Evolutionary conservation across 345 rosid species (phyloP), one percentile per base, ranked within the genome.

Genomic region (Bruguiera parviflora): DNA sequence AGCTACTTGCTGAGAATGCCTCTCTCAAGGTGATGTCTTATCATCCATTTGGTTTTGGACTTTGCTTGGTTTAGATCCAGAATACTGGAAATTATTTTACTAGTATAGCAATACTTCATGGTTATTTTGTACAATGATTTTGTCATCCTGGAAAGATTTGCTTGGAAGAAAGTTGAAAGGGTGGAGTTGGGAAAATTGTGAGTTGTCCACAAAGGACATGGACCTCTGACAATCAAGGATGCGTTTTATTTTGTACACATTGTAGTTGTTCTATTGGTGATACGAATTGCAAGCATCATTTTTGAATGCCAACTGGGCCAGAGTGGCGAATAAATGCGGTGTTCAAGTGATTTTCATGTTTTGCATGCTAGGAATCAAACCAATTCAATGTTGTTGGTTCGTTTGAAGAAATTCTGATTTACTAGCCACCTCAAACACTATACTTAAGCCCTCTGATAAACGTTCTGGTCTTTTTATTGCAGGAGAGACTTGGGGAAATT

Each of bases 401-500:
- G n/a, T 11, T 52, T 8, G 47, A 15, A 53, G 19, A n/a, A 3
- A 10, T 27, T 5, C 29, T 21, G 16, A 31, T 9, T 19, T 5
- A 18, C n/a, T 19, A 47, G 55, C 22, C 20, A 8, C 59, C 1
- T 56, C 28, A 5, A 22, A 13, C 28, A 2, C 46, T 3, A 39
- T 39, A 10, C 16, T 39, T 39, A 11, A 55, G 58, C 16, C 0
- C 28, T 22, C 57, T 71, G 39, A 80, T 9, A 9, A 13, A 5
- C 5, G 18, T 9, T 66, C 35, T 51, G 57, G 47, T 55, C 46
- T 47, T 56, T 32, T 10, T 10, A 10, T 49, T 80, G 80, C 84
- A 93, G 98, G 96, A 86, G 73, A 91, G 85, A 68, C 88, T 93
- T 20, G 84, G 84, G 66, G 87, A 90, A 73, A 65, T 75, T 72